Base-by-base conservation (phyloP, 352 stramenopile species). In the Pythium grandisporangium region DNA sequence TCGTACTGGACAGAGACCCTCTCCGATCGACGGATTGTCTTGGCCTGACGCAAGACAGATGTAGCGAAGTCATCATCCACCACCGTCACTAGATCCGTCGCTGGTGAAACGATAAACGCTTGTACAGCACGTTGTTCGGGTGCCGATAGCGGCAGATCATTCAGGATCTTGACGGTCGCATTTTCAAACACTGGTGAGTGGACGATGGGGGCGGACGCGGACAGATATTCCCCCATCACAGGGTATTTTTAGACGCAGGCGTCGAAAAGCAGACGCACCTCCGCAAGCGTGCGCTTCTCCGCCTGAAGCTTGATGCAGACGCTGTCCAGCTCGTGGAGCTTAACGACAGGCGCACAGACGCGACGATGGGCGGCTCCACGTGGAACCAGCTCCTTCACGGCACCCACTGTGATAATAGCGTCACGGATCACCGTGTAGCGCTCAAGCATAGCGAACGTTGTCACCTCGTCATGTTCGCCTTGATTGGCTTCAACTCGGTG, bases 221-320 rank as follows among this genome's bases (percentile, higher is more conserved):
- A 12, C 24, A 59, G 24, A 10, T 63, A 33, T n/a, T 55, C 27
- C 3, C 5, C 25, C 43, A 57, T 55, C 13, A 57, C 33, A 2
- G 42, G 45, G n/a, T 67, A 63, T 16, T 61, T 53, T 0, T 26
- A 22, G 2, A 58, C 14, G 6, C 37, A 33, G 13, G 21, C 25
- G 12, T 48, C 30, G 37, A 44, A 55, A 2, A 55, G 23, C 14
- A 42, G 13, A 10, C 47, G 30, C 24, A 48, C 22, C 8, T 63
- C 41, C 1, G 21, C 37, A 14, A 64, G 43, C 5, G 19, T 46
- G 22, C 44, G 42, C 12, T 30, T 16, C 1, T 45, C 23, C 8
- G 20, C n/a, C 24, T 66, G 44, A 13, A 62, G 42, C 10, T 40
- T 50, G 10, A 49, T 38, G 26, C 41, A 63, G 7, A 66, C 45